A percentile compares a stretch with the other conserved stretches of the same genome.
Evolutionary conservation across 495 filamentous ascomycete species (phyloP).

Genomic region (Talaromyces ruber): DNA sequence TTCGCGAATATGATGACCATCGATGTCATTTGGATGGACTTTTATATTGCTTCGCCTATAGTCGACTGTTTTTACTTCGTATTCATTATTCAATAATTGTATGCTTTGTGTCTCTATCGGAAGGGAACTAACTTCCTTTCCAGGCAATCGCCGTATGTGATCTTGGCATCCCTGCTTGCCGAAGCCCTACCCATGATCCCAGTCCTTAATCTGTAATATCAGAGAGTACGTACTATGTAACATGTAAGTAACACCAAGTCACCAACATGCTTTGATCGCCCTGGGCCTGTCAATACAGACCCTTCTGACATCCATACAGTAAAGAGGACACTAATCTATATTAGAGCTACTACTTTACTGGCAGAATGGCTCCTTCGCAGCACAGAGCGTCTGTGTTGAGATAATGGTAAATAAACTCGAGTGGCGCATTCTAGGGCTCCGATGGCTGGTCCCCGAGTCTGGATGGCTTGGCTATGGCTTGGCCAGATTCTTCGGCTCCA

Average conservation of each 20-base stretch:
- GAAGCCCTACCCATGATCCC: background rate
- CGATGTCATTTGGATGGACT: background rate
- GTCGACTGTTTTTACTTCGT: too few relatives aligned
- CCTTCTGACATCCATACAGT: background rate
- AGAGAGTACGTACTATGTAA: too few relatives aligned
- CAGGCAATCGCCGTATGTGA: too few relatives aligned
- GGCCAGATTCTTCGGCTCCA: background rate
- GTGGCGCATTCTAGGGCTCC: constrained; percentile 2
- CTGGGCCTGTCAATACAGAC: too few relatives aligned
- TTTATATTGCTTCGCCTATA: background rate
- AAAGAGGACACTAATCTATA: background rate
- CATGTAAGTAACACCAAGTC: background rate
- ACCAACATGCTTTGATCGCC: background rate
- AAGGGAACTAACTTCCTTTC: too few relatives aligned
- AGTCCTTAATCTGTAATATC: background rate
- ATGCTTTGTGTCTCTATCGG: too few relatives aligned
- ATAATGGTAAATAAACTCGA: too few relatives aligned
- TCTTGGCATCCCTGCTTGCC: background rate
- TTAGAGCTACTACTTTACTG: too few relatives aligned
- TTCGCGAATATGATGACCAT: background rate
- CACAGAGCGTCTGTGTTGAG: too few relatives aligned
- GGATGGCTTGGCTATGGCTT: background rate
- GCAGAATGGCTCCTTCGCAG: too few relatives aligned
- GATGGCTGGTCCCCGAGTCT: background rate
- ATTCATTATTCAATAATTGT: background rate